These are phyloP conservation scores for Melanopsichium pennsylvanicum DNA, from an alignment of 1,284 basidiomycete genomes.

Conservation along the genomic window DNA sequence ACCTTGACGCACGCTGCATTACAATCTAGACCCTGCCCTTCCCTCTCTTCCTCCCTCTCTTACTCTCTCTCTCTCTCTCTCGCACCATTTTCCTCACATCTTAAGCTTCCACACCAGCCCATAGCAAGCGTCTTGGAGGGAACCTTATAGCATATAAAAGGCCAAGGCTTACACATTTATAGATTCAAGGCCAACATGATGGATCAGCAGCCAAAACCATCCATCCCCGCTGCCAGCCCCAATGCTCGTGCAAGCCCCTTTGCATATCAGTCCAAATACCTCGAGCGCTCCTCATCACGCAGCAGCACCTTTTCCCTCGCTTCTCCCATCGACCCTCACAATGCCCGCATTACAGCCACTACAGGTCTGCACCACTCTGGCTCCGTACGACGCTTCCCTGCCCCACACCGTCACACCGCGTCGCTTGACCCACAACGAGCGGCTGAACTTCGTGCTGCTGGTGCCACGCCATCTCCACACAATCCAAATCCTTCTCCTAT, in stretches of 20 bases:
- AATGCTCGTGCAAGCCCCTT: slow-evolving; percentile 53
- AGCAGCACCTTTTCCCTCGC: slow-evolving; percentile 55
- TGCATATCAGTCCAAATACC: slow-evolving; percentile 58
- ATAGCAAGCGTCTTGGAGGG: too few species aligned
- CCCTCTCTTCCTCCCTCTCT: too few species aligned
- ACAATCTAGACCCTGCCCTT: too few species aligned
- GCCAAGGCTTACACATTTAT: too few species aligned
- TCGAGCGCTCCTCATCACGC: slow-evolving; percentile 56
- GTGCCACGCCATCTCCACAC: slow-evolving; percentile 8
- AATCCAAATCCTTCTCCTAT: slow-evolving; percentile 22
- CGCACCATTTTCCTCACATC: too few species aligned
- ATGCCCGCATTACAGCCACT: slow-evolving; percentile 2
- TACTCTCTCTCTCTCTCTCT: too few species aligned
- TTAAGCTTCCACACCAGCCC: too few species aligned
- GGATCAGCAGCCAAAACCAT: slow-evolving; percentile 42
- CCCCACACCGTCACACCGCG: slow-evolving; percentile 55
- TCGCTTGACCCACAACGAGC: slow-evolving; percentile 50
- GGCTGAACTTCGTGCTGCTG: slow-evolving; percentile 39
- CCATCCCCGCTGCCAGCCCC: slow-evolving; percentile 45
- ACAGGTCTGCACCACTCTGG: slow-evolving; percentile 42
- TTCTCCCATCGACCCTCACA: slow-evolving; percentile 15
- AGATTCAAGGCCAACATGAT: slow-evolving; percentile 34
- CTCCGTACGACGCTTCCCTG: slow-evolving; percentile 49
- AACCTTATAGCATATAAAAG: too few species aligned
- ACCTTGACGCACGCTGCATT: too few species aligned